Percentiles rank a stretch among this genome's conserved stretches.
Conservation (phyloP, 2,329 filamentous ascomycete genomes). For the Fusarium odoratissimum region DNA sequence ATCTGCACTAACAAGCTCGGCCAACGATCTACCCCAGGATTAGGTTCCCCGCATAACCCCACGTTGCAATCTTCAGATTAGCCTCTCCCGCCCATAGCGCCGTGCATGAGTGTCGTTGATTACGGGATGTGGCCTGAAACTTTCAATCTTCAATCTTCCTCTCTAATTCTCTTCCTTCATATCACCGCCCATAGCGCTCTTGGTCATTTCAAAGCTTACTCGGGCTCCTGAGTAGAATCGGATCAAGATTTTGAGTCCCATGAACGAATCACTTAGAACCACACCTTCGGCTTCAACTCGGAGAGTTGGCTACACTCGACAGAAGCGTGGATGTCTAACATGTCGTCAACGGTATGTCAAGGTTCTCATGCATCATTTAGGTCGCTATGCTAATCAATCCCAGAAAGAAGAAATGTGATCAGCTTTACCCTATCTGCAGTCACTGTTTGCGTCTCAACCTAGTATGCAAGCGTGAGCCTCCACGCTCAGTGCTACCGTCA, state of each 20-base stretch:
- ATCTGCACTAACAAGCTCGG: neutral
- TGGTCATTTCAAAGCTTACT: too few species aligned
- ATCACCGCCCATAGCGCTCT: neutral
- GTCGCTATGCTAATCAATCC: neutral
- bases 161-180: neutral
- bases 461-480: neutral
- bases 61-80: neutral
- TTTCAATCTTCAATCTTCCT: neutral
- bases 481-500: neutral
- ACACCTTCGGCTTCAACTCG: neutral
- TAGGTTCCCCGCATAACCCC: neutral
- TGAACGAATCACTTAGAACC: neutral
- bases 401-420: neutral
- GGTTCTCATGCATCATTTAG: neutral
- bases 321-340: slow-evolving; percentile 38
- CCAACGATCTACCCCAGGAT: neutral
- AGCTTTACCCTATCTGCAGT: neutral
- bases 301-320: slow-evolving; percentile 34
- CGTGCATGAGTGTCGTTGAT: neutral
- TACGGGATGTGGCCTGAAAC: neutral
- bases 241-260: neutral
- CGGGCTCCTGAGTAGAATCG: neutral
- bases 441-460: neutral
- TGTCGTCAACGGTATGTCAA: slow-evolving; percentile 27
- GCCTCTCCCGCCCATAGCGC: neutral